Percentiles rank a stretch among this genome's conserved stretches.
Conservation (phyloP, 2,329 filamentous ascomycete species). For the Parafenestella ontariensis region DNA sequence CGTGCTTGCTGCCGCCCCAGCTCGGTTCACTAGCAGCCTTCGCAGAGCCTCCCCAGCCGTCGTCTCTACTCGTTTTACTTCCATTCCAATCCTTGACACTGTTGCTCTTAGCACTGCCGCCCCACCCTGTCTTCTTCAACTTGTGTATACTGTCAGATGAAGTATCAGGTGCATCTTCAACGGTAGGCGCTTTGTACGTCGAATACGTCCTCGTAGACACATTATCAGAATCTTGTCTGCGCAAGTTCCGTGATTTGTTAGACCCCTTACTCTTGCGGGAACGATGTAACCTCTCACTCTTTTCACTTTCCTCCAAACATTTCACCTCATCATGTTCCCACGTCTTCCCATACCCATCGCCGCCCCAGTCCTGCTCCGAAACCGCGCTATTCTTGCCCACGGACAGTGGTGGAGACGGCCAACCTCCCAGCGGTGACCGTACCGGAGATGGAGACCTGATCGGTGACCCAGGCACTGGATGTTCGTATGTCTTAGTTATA, state of each 20-base stretch:
- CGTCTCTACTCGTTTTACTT: not conserved
- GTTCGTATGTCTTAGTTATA: not conserved
- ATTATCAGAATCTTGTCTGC: conserved; percentile 1
- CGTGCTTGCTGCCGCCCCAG: not conserved
- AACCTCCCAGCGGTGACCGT: conserved; percentile 10
- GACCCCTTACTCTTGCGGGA: not conserved
- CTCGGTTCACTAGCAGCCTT: not conserved
- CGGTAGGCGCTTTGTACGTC: conserved; percentile 30
- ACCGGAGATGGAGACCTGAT: not conserved
- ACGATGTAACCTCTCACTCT: conserved; percentile 1
- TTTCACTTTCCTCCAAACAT: conserved; percentile 1
- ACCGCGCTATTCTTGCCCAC: not conserved
- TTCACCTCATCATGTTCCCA: conserved; percentile 4
- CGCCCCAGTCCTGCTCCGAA: conserved; percentile 1
- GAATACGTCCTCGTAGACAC: conserved; percentile 17
- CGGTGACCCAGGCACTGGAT: not conserved
- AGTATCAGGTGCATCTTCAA: conserved; percentile 25
- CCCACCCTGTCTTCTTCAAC: conserved; percentile 3
- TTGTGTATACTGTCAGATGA: conserved; percentile 8
- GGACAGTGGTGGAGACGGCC: conserved; percentile 19
- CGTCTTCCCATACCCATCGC: not conserved
- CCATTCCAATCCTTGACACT: not conserved
- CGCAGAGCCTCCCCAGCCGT: not conserved
- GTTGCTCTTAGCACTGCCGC: conserved; percentile 1
- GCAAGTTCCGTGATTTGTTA: not conserved